phyloP scores from a whole-genome alignment of 179 eudicot genomes.

The Heliamphora pulchella region DNA sequence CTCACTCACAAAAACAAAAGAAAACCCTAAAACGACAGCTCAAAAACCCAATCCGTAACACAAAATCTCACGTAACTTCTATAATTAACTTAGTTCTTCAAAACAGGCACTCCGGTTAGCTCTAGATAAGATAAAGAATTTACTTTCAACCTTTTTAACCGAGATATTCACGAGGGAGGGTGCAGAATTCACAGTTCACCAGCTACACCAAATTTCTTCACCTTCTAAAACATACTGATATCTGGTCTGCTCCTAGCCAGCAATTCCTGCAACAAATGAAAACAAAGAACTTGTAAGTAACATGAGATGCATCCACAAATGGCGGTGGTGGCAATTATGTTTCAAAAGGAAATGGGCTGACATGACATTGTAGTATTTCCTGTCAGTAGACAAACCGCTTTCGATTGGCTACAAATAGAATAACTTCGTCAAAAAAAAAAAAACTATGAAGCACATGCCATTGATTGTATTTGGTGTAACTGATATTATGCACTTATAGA shows the following conservation, averaged over 20 bases:
- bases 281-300: slow-evolving; percentile 16
- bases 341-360: slow-evolving; percentile 2
- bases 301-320: neutral
- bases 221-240: slow-evolving; percentile 29
- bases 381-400: slow-evolving; percentile 6
- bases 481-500: no score
- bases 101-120: slow-evolving; percentile 27
- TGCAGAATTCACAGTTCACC: slow-evolving; percentile 31
- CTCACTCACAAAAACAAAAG: slow-evolving; percentile 41
- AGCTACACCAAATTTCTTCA: slow-evolving; percentile 42
- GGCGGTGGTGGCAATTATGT: neutral
- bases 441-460: neutral
- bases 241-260: slow-evolving; percentile 28
- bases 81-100: slow-evolving; percentile 20
- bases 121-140: slow-evolving; percentile 12
- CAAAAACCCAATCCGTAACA: slow-evolving; percentile 16
- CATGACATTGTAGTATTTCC: slow-evolving; percentile 3
- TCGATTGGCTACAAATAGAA: neutral
- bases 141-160: slow-evolving; percentile 14
- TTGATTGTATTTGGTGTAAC: neutral
- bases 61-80: slow-evolving; percentile 17
- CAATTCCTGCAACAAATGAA: slow-evolving; percentile 27
- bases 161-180: slow-evolving; percentile 20
- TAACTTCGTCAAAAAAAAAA: neutral
- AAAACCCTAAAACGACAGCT: slow-evolving; percentile 13